Conservation (phyloP, 441 rosid species). For the Geranium incanum region DNA sequence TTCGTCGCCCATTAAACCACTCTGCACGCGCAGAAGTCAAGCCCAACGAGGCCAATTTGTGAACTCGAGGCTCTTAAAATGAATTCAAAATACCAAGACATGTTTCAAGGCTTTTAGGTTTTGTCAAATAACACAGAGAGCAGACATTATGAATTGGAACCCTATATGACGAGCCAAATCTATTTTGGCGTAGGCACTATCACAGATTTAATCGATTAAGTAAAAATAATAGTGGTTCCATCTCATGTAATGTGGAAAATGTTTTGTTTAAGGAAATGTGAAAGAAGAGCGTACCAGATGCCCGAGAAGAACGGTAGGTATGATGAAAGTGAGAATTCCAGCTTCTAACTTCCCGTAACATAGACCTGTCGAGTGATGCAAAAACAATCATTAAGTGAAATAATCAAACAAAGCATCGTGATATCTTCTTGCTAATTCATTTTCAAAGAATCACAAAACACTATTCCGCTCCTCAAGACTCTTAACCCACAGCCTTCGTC, state of each 20-base stretch:
- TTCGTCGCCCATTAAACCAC: slow-evolving; percentile 70
- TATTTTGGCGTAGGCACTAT: no score
- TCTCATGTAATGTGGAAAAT: no score
- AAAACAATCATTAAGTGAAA: not conserved
- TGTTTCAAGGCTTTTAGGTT: no score
- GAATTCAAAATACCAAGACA: no score
- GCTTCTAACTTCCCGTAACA: slow-evolving; percentile 97
- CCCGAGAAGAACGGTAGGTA: slow-evolving; percentile 81
- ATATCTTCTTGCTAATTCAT: not conserved
- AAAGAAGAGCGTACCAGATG: slow-evolving; percentile 56
- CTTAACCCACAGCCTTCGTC: no score
- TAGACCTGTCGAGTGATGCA: slow-evolving; percentile 41
- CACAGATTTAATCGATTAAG: no score
- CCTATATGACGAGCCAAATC: no score
- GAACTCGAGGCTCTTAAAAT: not conserved
- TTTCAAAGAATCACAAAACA: not conserved
- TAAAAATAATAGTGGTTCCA: no score
- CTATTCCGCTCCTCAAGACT: not conserved
- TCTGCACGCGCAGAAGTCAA: slow-evolving; percentile 36
- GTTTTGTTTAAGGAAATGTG: not conserved
- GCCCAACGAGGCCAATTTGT: slow-evolving; percentile 3
- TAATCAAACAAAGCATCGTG: no score
- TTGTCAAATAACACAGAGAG: no score
- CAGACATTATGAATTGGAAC: no score
- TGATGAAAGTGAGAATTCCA: slow-evolving; percentile 70